Evolutionary conservation across 2,329 filamentous ascomycete genomes (phyloP), one percentile per base, ranked within the genome.

Genomic region (Chalaropsis ovoidea): DNA sequence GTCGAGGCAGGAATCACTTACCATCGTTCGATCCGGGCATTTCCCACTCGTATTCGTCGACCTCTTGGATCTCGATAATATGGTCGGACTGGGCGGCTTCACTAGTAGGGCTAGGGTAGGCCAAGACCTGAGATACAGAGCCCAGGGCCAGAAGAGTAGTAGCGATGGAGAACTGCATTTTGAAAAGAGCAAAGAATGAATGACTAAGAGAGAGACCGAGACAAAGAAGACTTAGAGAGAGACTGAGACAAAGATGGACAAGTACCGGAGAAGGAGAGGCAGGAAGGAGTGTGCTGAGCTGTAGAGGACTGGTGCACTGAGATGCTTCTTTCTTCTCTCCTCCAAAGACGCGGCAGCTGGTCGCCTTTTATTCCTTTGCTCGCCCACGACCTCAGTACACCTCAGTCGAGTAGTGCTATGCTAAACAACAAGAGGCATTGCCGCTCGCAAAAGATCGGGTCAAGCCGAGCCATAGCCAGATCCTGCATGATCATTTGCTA

Each of bases 11-110:
- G 17, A n/a, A 22, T 15, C 10, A 47, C 65, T 19, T 62, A 67
- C 66, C 63, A n/a, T 65, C 66, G 56, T 60, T 49, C 1, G 5
- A 8, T 15, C 27, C 41, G 3, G 66, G 66, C n/a, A 49, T 47
- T 49, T 58, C 15, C 58, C 58, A 67, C 75, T 17, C 22, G 13
- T 52, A 13, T 5, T 5, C 10, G 47, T 7, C 22, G 10, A 52
- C 47, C 47, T 52, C 47, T 11, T 52, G 17, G 19, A 49, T 49
- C 47, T 49, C 52, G 31, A 7, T 58, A n/a, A 2, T 24, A 22
- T 27, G 42, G 3, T 31, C 7, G 35, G 27, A 2, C 22, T 63
- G n/a, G 60, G 19, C 10, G 15, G 6, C 6, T 39, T n/a, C 31
- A 4, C 17, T 4, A 39, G 27, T 4, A 39, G n/a, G 5, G 24